These are phyloP conservation scores for Candida tibetensis DNA, from an alignment of 805 yeast genomes.

Conservation along the genomic window DNA sequence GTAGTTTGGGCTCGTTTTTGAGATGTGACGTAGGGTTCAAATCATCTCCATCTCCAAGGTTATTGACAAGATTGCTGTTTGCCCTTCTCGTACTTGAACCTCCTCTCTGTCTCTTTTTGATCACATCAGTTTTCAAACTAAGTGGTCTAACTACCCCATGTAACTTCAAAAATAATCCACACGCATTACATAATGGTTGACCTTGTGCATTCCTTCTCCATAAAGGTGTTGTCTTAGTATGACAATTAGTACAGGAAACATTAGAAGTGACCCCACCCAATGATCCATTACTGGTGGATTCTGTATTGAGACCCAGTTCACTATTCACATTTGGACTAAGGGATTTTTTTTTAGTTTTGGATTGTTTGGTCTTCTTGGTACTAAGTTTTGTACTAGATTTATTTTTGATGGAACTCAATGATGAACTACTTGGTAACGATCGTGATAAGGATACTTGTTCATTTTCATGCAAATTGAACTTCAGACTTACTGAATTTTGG, in stretches of 20 bases:
- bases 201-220: constrained; percentile 96
- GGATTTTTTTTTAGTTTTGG: constrained; percentile 8
- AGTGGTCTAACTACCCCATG: constrained; percentile 96
- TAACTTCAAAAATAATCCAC: constrained; percentile 86
- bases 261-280: constrained; percentile 1
- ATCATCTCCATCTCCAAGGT: constrained; percentile 52
- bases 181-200: constrained; percentile 91
- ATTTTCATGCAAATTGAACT: background rate
- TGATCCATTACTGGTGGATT: background rate
- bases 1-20: constrained; percentile 11
- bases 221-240: constrained; percentile 87
- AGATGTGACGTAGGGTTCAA: constrained; percentile 44
- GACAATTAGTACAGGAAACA: constrained; percentile 76
- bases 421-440: background rate
- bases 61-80: constrained; percentile 8
- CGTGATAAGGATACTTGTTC: background rate
- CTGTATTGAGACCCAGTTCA: background rate
- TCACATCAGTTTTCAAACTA: constrained; percentile 86
- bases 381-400: constrained; percentile 1
- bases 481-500: constrained; percentile 11
- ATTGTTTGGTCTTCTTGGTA: constrained; percentile 6
- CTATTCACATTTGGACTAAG: background rate
- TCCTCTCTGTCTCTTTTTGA: constrained; percentile 81
- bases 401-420: constrained; percentile 3
- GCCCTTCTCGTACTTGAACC: constrained; percentile 17